Percentiles rank a stretch among this genome's conserved stretches.
These are phyloP conservation scores for Lachancea thermotolerans DNA, from an alignment of 805 yeast genomes.

Conservation along the genomic window DNA sequence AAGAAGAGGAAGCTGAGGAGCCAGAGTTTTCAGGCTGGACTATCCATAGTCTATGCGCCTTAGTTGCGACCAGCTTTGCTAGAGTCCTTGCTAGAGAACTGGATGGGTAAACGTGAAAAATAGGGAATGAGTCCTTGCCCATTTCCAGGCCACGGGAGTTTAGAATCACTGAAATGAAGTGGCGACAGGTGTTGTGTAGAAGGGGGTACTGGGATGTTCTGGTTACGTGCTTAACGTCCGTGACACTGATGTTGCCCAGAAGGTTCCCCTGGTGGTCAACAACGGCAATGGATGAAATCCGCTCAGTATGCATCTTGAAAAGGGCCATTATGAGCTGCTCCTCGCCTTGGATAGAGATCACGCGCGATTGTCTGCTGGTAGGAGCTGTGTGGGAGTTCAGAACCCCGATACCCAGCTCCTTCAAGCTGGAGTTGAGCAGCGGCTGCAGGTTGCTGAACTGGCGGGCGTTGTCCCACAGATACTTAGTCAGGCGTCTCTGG, in stretches of 20 bases:
- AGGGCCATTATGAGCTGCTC: slow-evolving; percentile 82
- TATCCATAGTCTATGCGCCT: slow-evolving; percentile 84
- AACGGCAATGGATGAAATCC: slow-evolving; percentile 88
- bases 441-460: slow-evolving; percentile 77
- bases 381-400: slow-evolving; percentile 30
- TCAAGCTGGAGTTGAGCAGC: slow-evolving; percentile 58
- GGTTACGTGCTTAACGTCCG: slow-evolving; percentile 85
- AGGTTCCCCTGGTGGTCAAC: slow-evolving; percentile 70
- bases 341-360: slow-evolving; percentile 80
- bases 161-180: slow-evolving; percentile 79
- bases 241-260: slow-evolving; percentile 88
- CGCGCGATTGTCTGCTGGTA: slow-evolving; percentile 43
- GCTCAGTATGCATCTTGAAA: slow-evolving; percentile 71
- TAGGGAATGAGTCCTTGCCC: slow-evolving; percentile 93
- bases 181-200: slow-evolving; percentile 75
- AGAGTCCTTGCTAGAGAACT: slow-evolving; percentile 81
- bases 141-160: slow-evolving; percentile 78
- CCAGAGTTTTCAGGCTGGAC: slow-evolving; percentile 44
- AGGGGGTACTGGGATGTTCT: slow-evolving; percentile 80
- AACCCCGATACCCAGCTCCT: slow-evolving; percentile 71
- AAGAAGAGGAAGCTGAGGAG: slow-evolving; percentile 18
- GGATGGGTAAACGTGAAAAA: slow-evolving; percentile 79
- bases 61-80: slow-evolving; percentile 93
- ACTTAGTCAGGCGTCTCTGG: slow-evolving; percentile 80
- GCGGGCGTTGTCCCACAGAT: slow-evolving; percentile 89